A percentile compares a stretch with the other conserved stretches of the same genome.
phyloP scores from a whole-genome alignment of 1,284 basidiomycete genomes.

The Farysia itapuensis region DNA sequence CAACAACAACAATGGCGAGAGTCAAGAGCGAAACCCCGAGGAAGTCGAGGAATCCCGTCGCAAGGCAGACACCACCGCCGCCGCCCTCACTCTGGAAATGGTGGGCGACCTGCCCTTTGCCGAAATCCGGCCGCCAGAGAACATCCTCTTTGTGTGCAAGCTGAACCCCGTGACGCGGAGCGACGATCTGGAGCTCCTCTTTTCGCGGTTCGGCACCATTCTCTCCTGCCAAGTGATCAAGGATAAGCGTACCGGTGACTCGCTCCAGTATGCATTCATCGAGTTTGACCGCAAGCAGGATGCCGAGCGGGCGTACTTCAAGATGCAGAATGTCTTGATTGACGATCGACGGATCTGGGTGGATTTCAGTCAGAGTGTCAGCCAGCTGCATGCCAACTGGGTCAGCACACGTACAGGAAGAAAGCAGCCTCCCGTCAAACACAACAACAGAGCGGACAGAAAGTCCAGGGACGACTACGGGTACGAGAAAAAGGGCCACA shows the following conservation, averaged over 20 bases:
- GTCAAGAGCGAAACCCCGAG: slow-evolving; percentile 70
- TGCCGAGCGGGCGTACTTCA: slow-evolving; percentile 95
- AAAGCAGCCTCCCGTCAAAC: slow-evolving; percentile 35
- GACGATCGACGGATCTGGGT: slow-evolving; percentile 99
- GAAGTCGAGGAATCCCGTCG: slow-evolving; percentile 77
- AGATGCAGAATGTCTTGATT: slow-evolving; percentile 99
- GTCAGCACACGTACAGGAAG: slow-evolving; percentile 52
- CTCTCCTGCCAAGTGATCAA: slow-evolving; percentile 96
- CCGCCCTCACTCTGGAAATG: slow-evolving; percentile 96
- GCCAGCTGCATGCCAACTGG: slow-evolving; percentile 64
- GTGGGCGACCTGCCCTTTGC: slow-evolving; percentile 98
- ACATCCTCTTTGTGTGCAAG: slow-evolving; percentile 98
- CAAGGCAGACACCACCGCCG: slow-evolving; percentile 82
- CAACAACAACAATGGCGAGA: slow-evolving; percentile 64
- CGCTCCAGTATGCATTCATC: slow-evolving; percentile 96
- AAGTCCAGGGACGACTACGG: not conserved
- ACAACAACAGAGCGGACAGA: not conserved
- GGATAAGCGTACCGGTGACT: slow-evolving; percentile 93
- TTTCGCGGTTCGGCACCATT: slow-evolving; percentile 90
- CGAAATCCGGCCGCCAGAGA: slow-evolving; percentile 94
- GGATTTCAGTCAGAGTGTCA: slow-evolving; percentile 81
- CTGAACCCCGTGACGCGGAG: slow-evolving; percentile 91
- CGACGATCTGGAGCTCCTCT: slow-evolving; percentile 96
- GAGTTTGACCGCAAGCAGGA: slow-evolving; percentile 92
- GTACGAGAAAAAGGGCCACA: too few species aligned